Evolutionary conservation across 139 green algal species (phyloP).

Genomic region (Closterium sp.): DNA sequence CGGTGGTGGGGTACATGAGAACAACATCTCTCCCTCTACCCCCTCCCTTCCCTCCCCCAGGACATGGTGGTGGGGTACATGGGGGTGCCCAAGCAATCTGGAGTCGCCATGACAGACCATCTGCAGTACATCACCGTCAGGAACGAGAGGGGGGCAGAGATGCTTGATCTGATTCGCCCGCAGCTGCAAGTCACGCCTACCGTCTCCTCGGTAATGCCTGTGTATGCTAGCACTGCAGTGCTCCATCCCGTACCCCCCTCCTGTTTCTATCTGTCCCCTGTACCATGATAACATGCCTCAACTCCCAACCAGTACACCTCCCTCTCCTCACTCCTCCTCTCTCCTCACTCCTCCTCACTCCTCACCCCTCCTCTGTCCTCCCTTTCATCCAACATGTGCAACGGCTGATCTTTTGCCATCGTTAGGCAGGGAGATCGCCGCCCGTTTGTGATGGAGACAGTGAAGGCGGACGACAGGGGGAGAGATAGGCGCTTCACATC

Average conservation of each 20-base stretch:
- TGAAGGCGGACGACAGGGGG: slow-evolving; percentile 87
- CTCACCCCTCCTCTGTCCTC: not conserved
- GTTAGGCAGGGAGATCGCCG: slow-evolving; percentile 26
- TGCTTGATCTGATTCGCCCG: slow-evolving; percentile 73
- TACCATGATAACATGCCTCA: too few species aligned
- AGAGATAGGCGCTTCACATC: slow-evolving; percentile 54
- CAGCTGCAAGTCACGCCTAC: slow-evolving; percentile 22
- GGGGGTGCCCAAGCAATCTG: slow-evolving; percentile 58
- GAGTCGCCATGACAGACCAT: slow-evolving; percentile 80
- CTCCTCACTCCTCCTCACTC: not conserved
- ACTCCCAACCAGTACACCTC: too few species aligned
- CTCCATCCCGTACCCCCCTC: not conserved
- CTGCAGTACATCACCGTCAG: slow-evolving; percentile 86
- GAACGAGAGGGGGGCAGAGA: slow-evolving; percentile 56
- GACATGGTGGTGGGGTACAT: slow-evolving; percentile 97
- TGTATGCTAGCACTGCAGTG: not conserved
- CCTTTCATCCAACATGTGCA: not conserved
- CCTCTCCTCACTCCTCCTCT: not conserved
- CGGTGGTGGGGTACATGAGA: too few species aligned
- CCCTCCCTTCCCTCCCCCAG: not conserved
- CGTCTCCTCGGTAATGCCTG: slow-evolving; percentile 16
- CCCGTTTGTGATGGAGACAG: slow-evolving; percentile 84
- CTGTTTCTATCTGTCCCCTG: too few species aligned
- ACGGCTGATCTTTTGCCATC: too few species aligned
- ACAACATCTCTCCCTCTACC: too few species aligned